A percentile compares a stretch with the other conserved stretches of the same genome.
Conservation (phyloP, 2,329 filamentous ascomycete species). For the Mycosphaerella sp. region DNA sequence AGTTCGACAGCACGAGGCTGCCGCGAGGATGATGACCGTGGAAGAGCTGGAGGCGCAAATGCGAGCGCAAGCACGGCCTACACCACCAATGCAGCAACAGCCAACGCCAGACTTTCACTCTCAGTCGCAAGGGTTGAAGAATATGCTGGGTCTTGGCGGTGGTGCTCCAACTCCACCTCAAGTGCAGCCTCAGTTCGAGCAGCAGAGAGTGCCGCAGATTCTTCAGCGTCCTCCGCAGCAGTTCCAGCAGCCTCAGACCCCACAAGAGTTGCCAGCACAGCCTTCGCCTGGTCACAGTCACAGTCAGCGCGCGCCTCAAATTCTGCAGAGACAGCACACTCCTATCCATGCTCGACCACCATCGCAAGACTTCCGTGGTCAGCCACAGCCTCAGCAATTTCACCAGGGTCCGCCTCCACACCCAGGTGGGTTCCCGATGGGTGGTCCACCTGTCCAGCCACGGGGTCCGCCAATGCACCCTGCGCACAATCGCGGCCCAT, state of each 20-base stretch:
- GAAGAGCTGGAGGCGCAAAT: slow-evolving; percentile 96
- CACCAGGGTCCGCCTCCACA: slow-evolving; percentile 25
- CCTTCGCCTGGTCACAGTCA: slow-evolving; percentile 36
- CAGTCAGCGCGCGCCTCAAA: slow-evolving; percentile 37
- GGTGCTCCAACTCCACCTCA: slow-evolving; percentile 19
- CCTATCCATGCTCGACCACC: slow-evolving; percentile 19
- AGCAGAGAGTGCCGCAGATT: slow-evolving; percentile 41
- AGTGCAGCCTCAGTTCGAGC: slow-evolving; percentile 27
- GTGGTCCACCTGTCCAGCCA: slow-evolving; percentile 31
- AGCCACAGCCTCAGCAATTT: slow-evolving; percentile 23
- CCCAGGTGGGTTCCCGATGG: slow-evolving; percentile 19
- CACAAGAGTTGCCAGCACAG: slow-evolving; percentile 27
- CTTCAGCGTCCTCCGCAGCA: slow-evolving; percentile 43
- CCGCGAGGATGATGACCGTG: slow-evolving; percentile 82
- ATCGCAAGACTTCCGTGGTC: slow-evolving; percentile 24
- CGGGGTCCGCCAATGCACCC: slow-evolving; percentile 30
- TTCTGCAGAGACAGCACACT: slow-evolving; percentile 35
- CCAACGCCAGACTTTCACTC: slow-evolving; percentile 22
- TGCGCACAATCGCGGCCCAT: slow-evolving; percentile 41
- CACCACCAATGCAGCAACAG: slow-evolving; percentile 18
- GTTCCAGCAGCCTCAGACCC: slow-evolving; percentile 12
- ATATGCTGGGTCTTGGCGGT: slow-evolving; percentile 30
- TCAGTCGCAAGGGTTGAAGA: slow-evolving; percentile 32
- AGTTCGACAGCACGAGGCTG: slow-evolving; percentile 23
- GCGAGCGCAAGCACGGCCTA: slow-evolving; percentile 57